Evolutionary conservation across 495 filamentous ascomycete species (phyloP).

Genomic region (Chaetomium tenue): DNA sequence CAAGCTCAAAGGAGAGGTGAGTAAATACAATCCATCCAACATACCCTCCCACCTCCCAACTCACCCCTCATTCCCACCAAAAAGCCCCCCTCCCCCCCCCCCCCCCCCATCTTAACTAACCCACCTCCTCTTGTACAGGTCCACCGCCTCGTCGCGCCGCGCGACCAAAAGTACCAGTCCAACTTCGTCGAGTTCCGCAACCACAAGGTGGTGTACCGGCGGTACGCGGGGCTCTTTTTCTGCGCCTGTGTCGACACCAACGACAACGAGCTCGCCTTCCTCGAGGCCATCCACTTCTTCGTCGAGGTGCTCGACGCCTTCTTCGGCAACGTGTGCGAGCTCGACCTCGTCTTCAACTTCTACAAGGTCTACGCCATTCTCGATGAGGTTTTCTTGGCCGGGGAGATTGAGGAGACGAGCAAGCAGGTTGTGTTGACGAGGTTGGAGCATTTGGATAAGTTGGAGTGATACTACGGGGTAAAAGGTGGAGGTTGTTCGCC

Average conservation of each 20-base stretch:
- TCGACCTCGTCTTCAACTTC: conserved; percentile 99
- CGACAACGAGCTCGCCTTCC: conserved; percentile 95
- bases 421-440: conserved; percentile 96
- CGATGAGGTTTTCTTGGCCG: conserved; percentile 91
- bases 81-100: conserved; percentile 78
- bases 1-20: conserved; percentile 85
- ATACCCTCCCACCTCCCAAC: background rate
- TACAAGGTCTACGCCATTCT: conserved; percentile 99
- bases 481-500: too few species aligned
- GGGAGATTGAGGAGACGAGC: conserved; percentile 97
- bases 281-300: conserved; percentile 99
- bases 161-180: conserved; percentile 98
- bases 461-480: conserved; percentile 60
- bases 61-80: too few species aligned
- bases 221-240: conserved; percentile 97
- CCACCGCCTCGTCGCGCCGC: conserved; percentile 93
- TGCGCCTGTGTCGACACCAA: conserved; percentile 99
- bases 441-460: conserved; percentile 92
- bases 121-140: conserved; percentile 51
- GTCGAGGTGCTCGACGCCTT: conserved; percentile 97
- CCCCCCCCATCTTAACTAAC: too few species aligned
- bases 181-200: conserved; percentile 97
- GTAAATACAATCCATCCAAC: background rate
- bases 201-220: conserved; percentile 91
- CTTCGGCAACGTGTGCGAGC: conserved; percentile 98